Conservation (phyloP, 441 rosid genomes). For the Gossypium gossypioides region DNA sequence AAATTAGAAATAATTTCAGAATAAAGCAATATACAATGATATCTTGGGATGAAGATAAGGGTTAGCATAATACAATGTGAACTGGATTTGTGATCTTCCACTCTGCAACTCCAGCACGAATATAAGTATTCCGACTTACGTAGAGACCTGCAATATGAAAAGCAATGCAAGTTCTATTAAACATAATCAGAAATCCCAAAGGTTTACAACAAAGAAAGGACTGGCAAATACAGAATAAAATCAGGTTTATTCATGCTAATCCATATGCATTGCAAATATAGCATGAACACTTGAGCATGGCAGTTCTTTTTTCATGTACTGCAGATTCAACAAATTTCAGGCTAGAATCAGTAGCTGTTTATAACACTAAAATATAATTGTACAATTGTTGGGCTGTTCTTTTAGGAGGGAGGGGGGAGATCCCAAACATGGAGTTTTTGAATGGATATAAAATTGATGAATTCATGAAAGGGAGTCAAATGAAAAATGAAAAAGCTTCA, state of each 20-base stretch:
- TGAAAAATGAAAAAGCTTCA: neutral
- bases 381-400: neutral
- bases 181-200: constrained; percentile 3
- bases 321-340: constrained; percentile 6
- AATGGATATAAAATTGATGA: neutral
- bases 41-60: neutral
- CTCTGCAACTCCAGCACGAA: constrained; percentile 78
- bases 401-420: neutral
- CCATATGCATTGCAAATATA: neutral
- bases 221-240: neutral
- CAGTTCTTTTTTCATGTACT: neutral
- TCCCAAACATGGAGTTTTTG: neutral
- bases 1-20: neutral
- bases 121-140: constrained; percentile 88
- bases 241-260: neutral
- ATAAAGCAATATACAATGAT: neutral
- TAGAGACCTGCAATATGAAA: constrained; percentile 56
- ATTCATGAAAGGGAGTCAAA: neutral
- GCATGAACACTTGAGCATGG: neutral
- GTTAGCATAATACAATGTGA: constrained; percentile 54
- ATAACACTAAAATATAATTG: neutral
- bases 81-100: constrained; percentile 87
- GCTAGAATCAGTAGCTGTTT: neutral
- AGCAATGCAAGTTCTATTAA: constrained; percentile 2
- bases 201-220: neutral